phyloP scores from a whole-genome alignment of 495 filamentous ascomycete genomes.

The Evernia prunastri region DNA sequence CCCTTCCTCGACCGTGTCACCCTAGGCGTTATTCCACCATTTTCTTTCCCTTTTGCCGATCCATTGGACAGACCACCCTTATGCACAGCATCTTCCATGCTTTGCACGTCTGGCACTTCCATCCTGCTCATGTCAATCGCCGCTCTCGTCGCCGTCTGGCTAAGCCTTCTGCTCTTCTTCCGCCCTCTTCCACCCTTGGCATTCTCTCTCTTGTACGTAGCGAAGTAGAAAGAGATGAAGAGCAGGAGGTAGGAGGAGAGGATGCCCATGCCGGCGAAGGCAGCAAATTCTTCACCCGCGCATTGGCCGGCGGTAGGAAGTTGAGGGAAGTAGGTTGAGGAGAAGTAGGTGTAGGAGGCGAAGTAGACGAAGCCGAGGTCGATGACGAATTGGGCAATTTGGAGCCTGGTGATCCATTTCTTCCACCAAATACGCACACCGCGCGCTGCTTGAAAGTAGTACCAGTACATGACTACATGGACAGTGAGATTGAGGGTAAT shows the following conservation, averaged over 20 bases:
- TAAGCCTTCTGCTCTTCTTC: slow-evolving; percentile 38
- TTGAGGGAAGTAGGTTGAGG: slow-evolving; percentile 81
- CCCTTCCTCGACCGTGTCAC: slow-evolving; percentile 26
- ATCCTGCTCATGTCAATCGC: slow-evolving; percentile 50
- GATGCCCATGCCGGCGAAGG: slow-evolving; percentile 86
- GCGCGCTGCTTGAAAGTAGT: slow-evolving; percentile 56
- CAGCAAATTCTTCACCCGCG: slow-evolving; percentile 95
- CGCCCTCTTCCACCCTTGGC: slow-evolving; percentile 29
- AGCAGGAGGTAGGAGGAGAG: slow-evolving; percentile 90
- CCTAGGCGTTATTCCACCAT: slow-evolving; percentile 20
- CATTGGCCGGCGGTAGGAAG: slow-evolving; percentile 78
- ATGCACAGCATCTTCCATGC: slow-evolving; percentile 25
- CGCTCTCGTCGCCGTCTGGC: slow-evolving; percentile 48
- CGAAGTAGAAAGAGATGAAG: slow-evolving; percentile 98
- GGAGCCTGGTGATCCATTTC: slow-evolving; percentile 53
- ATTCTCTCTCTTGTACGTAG: slow-evolving; percentile 91
- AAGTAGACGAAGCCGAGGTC: slow-evolving; percentile 82
- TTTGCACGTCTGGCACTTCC: slow-evolving; percentile 37
- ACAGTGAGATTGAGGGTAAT: slow-evolving; percentile 63
- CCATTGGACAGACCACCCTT: slow-evolving; percentile 4
- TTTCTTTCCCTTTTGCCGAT: slow-evolving; percentile 14
- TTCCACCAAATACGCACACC: slow-evolving; percentile 57
- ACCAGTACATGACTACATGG: slow-evolving; percentile 67
- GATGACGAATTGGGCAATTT: slow-evolving; percentile 54
- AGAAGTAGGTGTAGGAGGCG: slow-evolving; percentile 92